Evolutionary conservation across 352 stramenopile genomes (phyloP).

Genomic region (Aphanomyces cochlioides): DNA sequence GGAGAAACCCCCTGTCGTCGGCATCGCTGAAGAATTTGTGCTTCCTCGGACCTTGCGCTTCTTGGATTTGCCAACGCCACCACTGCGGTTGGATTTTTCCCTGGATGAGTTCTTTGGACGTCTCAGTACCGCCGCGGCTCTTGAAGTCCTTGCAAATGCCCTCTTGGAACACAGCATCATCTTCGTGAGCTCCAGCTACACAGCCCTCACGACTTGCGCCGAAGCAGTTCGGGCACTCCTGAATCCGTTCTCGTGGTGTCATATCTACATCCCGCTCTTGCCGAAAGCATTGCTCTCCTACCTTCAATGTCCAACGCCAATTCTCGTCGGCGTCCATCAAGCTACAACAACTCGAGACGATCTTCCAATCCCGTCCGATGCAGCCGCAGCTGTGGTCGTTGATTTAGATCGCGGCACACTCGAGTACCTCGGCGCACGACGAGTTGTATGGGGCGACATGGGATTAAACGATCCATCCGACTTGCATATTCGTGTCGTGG

Average conservation of each 20-base stretch:
- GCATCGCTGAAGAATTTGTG: neutral
- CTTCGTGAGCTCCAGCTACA: conserved; percentile 78
- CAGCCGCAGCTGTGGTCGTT: conserved; percentile 67
- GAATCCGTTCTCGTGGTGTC: conserved; percentile 85
- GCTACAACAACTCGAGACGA: conserved; percentile 54
- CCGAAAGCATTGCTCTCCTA: conserved; percentile 82
- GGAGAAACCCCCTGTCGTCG: neutral
- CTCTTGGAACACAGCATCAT: conserved; percentile 86
- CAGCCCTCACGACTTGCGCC: conserved; percentile 71
- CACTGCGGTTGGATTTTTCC: conserved; percentile 54
- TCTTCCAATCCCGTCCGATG: conserved; percentile 54
- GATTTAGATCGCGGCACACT: conserved; percentile 67
- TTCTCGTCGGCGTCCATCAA: conserved; percentile 82
- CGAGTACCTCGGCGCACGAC: conserved; percentile 62
- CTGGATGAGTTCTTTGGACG: conserved; percentile 63
- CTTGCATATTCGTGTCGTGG: conserved; percentile 49
- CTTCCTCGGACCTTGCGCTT: neutral
- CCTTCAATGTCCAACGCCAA: conserved; percentile 86
- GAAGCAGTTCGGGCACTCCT: conserved; percentile 82
- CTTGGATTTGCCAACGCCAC: conserved; percentile 22
- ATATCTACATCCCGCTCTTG: conserved; percentile 85
- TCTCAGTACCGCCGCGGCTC: conserved; percentile 57
- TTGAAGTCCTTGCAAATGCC: conserved; percentile 76
- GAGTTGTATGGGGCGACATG: conserved; percentile 52
- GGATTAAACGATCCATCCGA: conserved; percentile 45